phyloP scores from a whole-genome alignment of 106 monocot species.

The Narthecium ossifragum region DNA sequence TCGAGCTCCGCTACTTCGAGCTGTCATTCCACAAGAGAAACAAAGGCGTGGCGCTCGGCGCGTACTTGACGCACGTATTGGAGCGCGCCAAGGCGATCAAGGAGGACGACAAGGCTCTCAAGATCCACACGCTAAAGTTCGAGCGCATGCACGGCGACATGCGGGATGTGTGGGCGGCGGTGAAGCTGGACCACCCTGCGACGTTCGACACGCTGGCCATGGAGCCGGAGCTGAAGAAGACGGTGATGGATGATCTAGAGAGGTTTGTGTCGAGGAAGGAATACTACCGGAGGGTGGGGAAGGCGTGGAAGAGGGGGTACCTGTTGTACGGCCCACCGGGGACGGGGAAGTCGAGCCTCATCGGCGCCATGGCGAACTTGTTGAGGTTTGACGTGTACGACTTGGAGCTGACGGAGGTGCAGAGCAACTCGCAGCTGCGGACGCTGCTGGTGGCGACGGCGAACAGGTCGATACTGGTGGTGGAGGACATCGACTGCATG shows the following conservation, averaged over 20 bases:
- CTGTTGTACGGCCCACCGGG: constrained; percentile 38
- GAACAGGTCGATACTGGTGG: constrained; percentile 33
- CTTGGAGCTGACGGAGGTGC: constrained; percentile 28
- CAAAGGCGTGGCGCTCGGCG: constrained; percentile 5
- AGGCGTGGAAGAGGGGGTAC: constrained; percentile 42
- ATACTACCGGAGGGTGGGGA: constrained; percentile 26
- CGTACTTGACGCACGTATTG: constrained; percentile 22
- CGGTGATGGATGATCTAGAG: constrained; percentile 29
- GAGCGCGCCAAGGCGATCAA: constrained; percentile 3
- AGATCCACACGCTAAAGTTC: constrained; percentile 17
- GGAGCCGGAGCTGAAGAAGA: constrained; percentile 20
- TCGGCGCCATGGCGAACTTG: constrained; percentile 38
- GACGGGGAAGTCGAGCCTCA: constrained; percentile 38
- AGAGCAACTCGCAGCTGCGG: constrained; percentile 16
- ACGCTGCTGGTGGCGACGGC: constrained; percentile 21
- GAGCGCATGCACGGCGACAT: too few relatives aligned
- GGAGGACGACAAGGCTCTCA: constrained; percentile 6
- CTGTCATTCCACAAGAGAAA: constrained; percentile 24
- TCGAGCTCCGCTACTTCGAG: constrained; percentile 14
- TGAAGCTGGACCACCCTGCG: constrained; percentile 28
- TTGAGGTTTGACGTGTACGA: constrained; percentile 41
- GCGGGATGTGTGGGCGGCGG: constrained; percentile 7
- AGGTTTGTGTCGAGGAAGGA: constrained; percentile 28
- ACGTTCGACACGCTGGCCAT: constrained; percentile 35
- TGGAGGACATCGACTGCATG: constrained; percentile 47